phyloP scores from a whole-genome alignment of 257 asterid species.

The Asclepias syriaca region DNA sequence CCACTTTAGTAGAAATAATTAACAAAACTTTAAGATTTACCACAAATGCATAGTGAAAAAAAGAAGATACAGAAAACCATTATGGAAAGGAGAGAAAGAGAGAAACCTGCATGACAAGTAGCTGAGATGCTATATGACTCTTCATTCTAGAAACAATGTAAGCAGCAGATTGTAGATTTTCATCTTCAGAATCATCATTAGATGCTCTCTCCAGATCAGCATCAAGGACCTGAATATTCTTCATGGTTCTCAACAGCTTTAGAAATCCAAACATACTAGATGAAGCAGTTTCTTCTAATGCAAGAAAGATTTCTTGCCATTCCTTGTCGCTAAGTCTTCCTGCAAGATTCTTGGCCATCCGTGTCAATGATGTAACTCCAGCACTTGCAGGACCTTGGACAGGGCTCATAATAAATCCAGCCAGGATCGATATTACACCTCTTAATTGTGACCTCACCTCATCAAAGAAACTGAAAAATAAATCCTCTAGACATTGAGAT shows the following conservation, averaged over 20 bases:
- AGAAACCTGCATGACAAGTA: constrained; percentile 64
- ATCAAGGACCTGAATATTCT: constrained; percentile 54
- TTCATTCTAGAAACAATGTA: constrained; percentile 78
- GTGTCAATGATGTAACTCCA: constrained; percentile 74
- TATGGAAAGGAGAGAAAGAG: not conserved
- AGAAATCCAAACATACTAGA: constrained; percentile 53
- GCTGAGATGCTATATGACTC: constrained; percentile 67
- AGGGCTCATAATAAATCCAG: constrained; percentile 54
- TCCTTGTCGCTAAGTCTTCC: constrained; percentile 58
- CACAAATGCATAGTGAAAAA: not conserved
- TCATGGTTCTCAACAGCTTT: constrained; percentile 72
- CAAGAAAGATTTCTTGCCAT: constrained; percentile 60
- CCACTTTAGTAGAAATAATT: not conserved
- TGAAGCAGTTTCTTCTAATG: constrained; percentile 59
- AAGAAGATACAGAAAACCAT: not conserved
- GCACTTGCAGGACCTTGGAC: constrained; percentile 78
- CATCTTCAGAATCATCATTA: constrained; percentile 48
- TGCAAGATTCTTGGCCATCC: constrained; percentile 59
- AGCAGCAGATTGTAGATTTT: constrained; percentile 57
- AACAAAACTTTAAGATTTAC: not conserved
- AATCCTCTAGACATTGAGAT: constrained; percentile 62
- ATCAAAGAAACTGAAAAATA: constrained; percentile 61
- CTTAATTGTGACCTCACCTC: constrained; percentile 61
- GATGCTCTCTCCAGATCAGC: constrained; percentile 43
- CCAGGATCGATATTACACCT: constrained; percentile 61